phyloP scores from a whole-genome alignment of 148 eudicot species.

The Cornus kousa region DNA sequence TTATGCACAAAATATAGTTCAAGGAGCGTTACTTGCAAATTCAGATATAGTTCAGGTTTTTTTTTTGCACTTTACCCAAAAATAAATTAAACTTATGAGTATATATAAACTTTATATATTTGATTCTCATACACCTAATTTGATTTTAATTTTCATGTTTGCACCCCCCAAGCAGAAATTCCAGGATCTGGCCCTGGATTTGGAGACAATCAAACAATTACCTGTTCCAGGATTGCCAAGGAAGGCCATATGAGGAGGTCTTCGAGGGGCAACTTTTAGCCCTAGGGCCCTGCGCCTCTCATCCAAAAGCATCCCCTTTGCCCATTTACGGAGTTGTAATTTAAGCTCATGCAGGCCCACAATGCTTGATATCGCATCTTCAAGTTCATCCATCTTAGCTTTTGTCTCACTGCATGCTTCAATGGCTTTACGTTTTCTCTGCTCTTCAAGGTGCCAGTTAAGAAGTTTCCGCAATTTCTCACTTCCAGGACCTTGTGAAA shows the following conservation, averaged over 20 bases:
- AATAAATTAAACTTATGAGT: no score
- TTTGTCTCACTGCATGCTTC: slow-evolving; percentile 93
- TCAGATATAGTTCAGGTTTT: no score
- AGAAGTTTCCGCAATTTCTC: slow-evolving; percentile 73
- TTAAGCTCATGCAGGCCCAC: slow-evolving; percentile 87
- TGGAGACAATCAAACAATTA: slow-evolving; percentile 17
- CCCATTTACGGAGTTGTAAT: slow-evolving; percentile 89
- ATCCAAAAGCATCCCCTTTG: slow-evolving; percentile 97
- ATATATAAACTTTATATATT: no score
- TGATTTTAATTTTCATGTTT: no score
- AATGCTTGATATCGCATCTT: slow-evolving; percentile 60
- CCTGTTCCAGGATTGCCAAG: slow-evolving; percentile 99
- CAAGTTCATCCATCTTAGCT: slow-evolving; percentile 95
- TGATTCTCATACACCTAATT: no score
- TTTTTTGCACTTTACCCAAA: no score
- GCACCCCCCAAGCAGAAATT: no score
- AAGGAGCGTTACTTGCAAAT: no score
- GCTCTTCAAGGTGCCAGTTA: slow-evolving; percentile 63
- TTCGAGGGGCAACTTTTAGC: slow-evolving; percentile 78
- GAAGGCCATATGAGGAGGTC: slow-evolving; percentile 99
- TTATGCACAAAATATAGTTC: no score
- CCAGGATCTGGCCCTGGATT: no score
- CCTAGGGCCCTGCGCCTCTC: slow-evolving; percentile 98
- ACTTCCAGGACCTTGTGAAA: slow-evolving; percentile 79
- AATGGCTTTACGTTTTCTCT: slow-evolving; percentile 74